Evolutionary conservation across 2,329 filamentous ascomycete species (phyloP).

Genomic region (Albophoma yamanashiensis): DNA sequence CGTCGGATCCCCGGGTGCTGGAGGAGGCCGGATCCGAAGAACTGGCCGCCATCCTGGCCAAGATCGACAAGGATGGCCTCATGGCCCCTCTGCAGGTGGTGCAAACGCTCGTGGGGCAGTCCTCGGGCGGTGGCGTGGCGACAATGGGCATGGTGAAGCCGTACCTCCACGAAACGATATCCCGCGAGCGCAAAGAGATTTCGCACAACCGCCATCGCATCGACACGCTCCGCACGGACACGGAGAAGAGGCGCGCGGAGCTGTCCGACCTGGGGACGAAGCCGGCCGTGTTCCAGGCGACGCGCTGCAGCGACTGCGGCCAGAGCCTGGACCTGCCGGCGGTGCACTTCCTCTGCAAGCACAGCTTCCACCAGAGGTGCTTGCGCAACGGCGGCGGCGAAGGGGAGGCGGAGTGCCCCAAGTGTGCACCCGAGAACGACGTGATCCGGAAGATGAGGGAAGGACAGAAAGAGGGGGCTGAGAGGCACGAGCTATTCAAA

Average conservation of each 20-base stretch:
- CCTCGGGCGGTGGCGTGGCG: slow-evolving; percentile 49
- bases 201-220: slow-evolving; percentile 69
- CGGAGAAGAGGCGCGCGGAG: slow-evolving; percentile 66
- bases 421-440: slow-evolving; percentile 74
- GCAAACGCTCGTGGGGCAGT: slow-evolving; percentile 68
- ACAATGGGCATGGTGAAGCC: slow-evolving; percentile 97
- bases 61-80: slow-evolving; percentile 81
- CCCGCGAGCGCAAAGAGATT: slow-evolving; percentile 81
- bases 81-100: slow-evolving; percentile 97
- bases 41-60: slow-evolving; percentile 66
- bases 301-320: slow-evolving; percentile 75
- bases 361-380: slow-evolving; percentile 91
- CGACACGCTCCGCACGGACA: slow-evolving; percentile 73
- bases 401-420: slow-evolving; percentile 67
- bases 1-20: slow-evolving; percentile 69
- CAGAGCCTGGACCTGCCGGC: slow-evolving; percentile 73
- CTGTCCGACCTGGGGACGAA: slow-evolving; percentile 67
- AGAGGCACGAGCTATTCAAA: slow-evolving; percentile 81
- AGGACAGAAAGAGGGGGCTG: slow-evolving; percentile 77
- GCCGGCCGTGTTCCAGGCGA: slow-evolving; percentile 82
- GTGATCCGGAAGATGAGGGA: slow-evolving; percentile 80
- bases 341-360: slow-evolving; percentile 94
- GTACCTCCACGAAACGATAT: slow-evolving; percentile 82
- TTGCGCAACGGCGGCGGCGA: slow-evolving; percentile 46
- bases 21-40: slow-evolving; percentile 78